phyloP scores from a whole-genome alignment of 768 basidiomycete species.

The Lactarius akahatsu region DNA sequence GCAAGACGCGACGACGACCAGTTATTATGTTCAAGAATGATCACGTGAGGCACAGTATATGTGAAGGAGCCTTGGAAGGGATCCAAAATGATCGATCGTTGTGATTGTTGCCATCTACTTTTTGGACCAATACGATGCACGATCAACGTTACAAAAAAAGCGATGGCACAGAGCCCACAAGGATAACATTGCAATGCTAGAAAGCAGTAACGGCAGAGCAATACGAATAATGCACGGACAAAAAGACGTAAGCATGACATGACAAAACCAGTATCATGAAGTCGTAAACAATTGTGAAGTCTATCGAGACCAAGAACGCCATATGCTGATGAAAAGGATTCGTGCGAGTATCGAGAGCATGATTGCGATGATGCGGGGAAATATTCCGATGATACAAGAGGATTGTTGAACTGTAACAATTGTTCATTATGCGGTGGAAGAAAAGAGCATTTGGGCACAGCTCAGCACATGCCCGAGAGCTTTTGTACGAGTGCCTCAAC shows the following conservation, averaged over 20 bases:
- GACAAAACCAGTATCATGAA: slow-evolving; percentile 30
- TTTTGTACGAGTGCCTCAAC: slow-evolving; percentile 29
- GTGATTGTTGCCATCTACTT: slow-evolving; percentile 17
- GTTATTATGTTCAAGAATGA: slow-evolving; percentile 5
- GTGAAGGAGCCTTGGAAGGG: background rate
- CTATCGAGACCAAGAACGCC: slow-evolving; percentile 22
- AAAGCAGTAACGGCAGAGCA: slow-evolving; percentile 30
- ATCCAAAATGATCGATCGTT: slow-evolving; percentile 8
- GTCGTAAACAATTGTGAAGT: slow-evolving; percentile 24
- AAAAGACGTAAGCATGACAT: slow-evolving; percentile 25
- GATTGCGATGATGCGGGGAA: slow-evolving; percentile 26
- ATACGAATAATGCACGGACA: slow-evolving; percentile 26
- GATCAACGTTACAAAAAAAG: slow-evolving; percentile 23
- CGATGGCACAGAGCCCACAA: slow-evolving; percentile 16
- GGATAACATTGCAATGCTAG: slow-evolving; percentile 23
- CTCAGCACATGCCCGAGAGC: slow-evolving; percentile 28
- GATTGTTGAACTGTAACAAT: slow-evolving; percentile 10
- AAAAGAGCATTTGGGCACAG: slow-evolving; percentile 1
- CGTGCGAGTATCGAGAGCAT: slow-evolving; percentile 25
- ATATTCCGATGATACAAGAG: slow-evolving; percentile 25
- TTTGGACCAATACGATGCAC: slow-evolving; percentile 5
- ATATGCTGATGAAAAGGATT: slow-evolving; percentile 22
- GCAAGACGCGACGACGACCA: background rate
- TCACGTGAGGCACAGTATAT: slow-evolving; percentile 2
- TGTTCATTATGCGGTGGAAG: slow-evolving; percentile 17